Evolutionary conservation across 2,329 filamentous ascomycete genomes (phyloP).

Genomic region (Aspergillus fumigatiaffinis): DNA sequence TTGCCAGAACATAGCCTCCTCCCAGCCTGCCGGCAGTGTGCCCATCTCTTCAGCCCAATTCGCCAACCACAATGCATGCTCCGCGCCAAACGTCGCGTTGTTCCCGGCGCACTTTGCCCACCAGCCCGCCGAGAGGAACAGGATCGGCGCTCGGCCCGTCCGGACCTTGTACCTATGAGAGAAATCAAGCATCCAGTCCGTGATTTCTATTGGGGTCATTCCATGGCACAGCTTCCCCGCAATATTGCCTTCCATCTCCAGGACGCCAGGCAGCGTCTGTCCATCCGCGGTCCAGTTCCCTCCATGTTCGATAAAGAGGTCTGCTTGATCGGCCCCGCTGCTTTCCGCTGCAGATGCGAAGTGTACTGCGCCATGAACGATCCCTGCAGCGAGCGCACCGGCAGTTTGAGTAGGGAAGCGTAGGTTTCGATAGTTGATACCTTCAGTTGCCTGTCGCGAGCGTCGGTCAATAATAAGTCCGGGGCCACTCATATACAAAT

Average conservation of each 20-base stretch:
- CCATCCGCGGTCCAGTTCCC: conserved; percentile 9
- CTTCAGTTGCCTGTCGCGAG: no score
- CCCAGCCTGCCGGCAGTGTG: conserved; percentile 5
- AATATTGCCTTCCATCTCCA: conserved; percentile 12
- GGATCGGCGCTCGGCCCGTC: conserved; percentile 1
- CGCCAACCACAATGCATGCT: conserved; percentile 8
- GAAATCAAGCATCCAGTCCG: conserved; percentile 10
- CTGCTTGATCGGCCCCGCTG: conserved; percentile 8
- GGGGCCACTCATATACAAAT: no score
- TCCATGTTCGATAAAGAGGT: conserved; percentile 7
- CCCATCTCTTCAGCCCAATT: conserved; percentile 11
- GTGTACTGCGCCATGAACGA: conserved; percentile 8
- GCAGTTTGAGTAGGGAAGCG: not conserved
- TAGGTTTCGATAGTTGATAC: no score
- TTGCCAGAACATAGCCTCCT: conserved; percentile 6
- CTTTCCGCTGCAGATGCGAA: conserved; percentile 6
- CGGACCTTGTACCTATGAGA: conserved; percentile 1
- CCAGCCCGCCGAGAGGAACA: conserved; percentile 9
- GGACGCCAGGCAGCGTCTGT: conserved; percentile 5
- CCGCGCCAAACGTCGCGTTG: conserved; percentile 2
- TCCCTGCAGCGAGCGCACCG: not conserved
- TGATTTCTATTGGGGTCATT: conserved; percentile 6
- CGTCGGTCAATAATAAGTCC: no score
- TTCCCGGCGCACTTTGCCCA: conserved; percentile 8
- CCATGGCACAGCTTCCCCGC: conserved; percentile 8